phyloP scores from a whole-genome alignment of 495 filamentous ascomycete genomes.

The Cercophora scortea region DNA sequence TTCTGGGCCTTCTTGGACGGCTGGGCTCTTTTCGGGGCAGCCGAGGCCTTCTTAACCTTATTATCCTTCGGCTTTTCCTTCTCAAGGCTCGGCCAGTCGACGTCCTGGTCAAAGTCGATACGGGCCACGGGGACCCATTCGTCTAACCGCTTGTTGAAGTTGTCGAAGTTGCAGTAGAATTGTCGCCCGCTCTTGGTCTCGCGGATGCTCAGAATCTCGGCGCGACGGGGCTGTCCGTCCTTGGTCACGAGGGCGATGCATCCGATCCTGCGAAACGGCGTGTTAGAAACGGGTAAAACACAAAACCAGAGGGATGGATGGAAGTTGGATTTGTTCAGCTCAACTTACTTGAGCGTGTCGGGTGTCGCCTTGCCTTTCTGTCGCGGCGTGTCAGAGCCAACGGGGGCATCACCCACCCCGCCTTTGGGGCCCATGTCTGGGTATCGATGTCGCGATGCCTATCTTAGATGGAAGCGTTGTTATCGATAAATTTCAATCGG shows the following conservation, averaged over 20 bases:
- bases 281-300: constrained; percentile 2
- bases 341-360: constrained; percentile 61
- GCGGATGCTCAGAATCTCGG: constrained; percentile 85
- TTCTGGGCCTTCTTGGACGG: constrained; percentile 48
- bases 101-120: constrained; percentile 64
- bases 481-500: no score
- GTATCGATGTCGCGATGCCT: no score
- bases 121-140: constrained; percentile 83
- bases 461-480: no score
- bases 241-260: constrained; percentile 45
- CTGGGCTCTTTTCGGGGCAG: constrained; percentile 36
- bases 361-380: constrained; percentile 73
- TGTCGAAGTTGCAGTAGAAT: constrained; percentile 96
- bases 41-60: constrained; percentile 37
- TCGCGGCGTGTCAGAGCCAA: constrained; percentile 43
- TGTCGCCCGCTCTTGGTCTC: constrained; percentile 74
- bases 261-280: constrained; percentile 24
- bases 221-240: constrained; percentile 78
- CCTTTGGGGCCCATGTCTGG: no score
- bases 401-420: constrained; percentile 24
- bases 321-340: no score
- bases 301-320: background rate
- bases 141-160: constrained; percentile 98
- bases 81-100: constrained; percentile 51
- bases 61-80: constrained; percentile 48